Conservation (phyloP, 495 filamentous ascomycete genomes). For the Apiosordaria backusii region DNA sequence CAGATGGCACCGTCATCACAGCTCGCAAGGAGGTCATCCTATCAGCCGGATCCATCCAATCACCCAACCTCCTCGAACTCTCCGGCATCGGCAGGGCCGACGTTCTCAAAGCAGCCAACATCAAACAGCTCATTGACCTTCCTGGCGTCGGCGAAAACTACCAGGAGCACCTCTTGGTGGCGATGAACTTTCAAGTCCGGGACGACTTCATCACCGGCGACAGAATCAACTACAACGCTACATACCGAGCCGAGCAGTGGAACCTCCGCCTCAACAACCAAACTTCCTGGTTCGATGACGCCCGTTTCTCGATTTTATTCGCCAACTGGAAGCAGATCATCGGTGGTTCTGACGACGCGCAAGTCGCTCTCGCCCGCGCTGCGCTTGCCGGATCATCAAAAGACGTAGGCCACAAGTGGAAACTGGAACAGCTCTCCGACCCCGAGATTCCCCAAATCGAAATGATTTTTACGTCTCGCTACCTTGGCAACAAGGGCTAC, state of each 20-base stretch:
- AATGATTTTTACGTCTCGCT: constrained; percentile 32
- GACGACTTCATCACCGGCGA: constrained; percentile 24
- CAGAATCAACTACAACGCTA: constrained; percentile 24
- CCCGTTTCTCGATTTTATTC: constrained; percentile 23
- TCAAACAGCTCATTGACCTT: constrained; percentile 39
- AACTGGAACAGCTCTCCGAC: constrained; percentile 23
- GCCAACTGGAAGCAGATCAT: constrained; percentile 23
- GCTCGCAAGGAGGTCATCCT: constrained; percentile 53
- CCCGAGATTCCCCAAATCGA: constrained; percentile 31
- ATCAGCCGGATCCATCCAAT: constrained; percentile 50
- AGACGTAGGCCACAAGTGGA: constrained; percentile 16
- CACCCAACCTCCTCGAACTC: constrained; percentile 53
- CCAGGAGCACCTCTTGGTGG: constrained; percentile 46
- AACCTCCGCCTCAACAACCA: constrained; percentile 17
- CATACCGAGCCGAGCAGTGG: constrained; percentile 24
- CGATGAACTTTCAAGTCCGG: constrained; percentile 27
- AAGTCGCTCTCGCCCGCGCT: constrained; percentile 10
- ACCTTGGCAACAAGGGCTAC: constrained; percentile 35
- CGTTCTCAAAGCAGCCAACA: constrained; percentile 38
- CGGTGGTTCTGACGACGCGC: neutral
- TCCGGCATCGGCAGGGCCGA: constrained; percentile 50
- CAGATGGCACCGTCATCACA: constrained; percentile 28
- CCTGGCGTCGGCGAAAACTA: constrained; percentile 52
- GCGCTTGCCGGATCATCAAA: neutral
- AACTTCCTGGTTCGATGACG: constrained; percentile 30